Conservation (phyloP, 371 early-diverging fungal genomes). For the Rhizopus sp. region DNA sequence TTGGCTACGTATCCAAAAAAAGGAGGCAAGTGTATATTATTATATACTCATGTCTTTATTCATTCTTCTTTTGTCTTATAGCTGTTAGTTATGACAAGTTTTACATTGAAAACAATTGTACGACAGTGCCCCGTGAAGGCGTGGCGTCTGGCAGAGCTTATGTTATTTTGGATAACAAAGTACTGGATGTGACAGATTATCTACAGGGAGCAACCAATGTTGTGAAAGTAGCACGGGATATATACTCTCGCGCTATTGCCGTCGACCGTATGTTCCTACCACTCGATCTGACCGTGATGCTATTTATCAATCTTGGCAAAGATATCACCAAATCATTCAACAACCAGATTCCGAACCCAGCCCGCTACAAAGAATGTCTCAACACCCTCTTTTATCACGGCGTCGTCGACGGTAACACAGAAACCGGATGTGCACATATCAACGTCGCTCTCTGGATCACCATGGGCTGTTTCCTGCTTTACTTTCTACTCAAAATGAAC, state of each 20-base stretch:
- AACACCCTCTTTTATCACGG: conserved; percentile 39
- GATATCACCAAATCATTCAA: conserved; percentile 39
- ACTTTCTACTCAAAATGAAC: conserved; percentile 48
- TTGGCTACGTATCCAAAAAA: conserved; percentile 17
- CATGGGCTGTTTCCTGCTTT: conserved; percentile 39
- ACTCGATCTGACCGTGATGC: conserved; percentile 37
- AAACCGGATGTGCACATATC: conserved; percentile 32
- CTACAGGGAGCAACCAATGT: conserved; percentile 39
- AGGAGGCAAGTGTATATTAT: conserved; percentile 26
- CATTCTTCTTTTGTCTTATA: conserved; percentile 1
- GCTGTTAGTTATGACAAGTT: conserved; percentile 12
- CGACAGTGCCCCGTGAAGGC: conserved; percentile 10
- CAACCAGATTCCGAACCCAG: conserved; percentile 24
- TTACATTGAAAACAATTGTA: conserved; percentile 11
- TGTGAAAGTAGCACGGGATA: conserved; percentile 28
- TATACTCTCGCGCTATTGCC: conserved; percentile 42
- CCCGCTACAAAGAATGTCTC: conserved; percentile 34
- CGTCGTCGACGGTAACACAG: conserved; percentile 18
- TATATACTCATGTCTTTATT: neutral
- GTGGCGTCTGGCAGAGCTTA: conserved; percentile 23
- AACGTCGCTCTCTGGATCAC: conserved; percentile 52
- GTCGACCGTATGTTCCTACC: conserved; percentile 52
- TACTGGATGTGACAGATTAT: conserved; percentile 48
- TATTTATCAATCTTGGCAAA: conserved; percentile 40
- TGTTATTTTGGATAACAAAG: conserved; percentile 39